phyloP scores from a whole-genome alignment of 805 yeast species.

The Scheffersomyces ergatensis region DNA sequence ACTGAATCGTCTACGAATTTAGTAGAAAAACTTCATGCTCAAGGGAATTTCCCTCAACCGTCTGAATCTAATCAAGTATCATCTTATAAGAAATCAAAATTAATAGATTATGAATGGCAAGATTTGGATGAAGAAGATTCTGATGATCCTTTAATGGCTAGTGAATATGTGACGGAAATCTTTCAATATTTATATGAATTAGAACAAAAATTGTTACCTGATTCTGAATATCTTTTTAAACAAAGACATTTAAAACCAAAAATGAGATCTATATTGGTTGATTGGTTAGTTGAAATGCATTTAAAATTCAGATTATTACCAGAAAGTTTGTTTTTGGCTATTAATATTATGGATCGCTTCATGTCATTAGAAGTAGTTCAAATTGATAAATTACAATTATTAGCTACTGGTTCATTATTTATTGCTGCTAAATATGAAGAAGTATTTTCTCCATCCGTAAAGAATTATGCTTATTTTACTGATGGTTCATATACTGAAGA shows the following conservation, averaged over 20 bases:
- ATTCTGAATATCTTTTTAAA: conserved; percentile 61
- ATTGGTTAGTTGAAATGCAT: conserved; percentile 92
- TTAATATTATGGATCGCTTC: conserved; percentile 84
- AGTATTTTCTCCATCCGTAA: conserved; percentile 81
- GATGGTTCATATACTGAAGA: conserved; percentile 82
- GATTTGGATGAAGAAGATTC: conserved; percentile 69
- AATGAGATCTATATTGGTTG: conserved; percentile 85
- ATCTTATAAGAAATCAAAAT: conserved; percentile 35
- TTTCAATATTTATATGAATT: conserved; percentile 73
- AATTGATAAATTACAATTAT: conserved; percentile 75
- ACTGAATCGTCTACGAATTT: conserved; percentile 51
- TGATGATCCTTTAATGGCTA: conserved; percentile 81
- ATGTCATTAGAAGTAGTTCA: conserved; percentile 72
- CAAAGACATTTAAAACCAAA: conserved; percentile 72
- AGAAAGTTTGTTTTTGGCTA: conserved; percentile 80
- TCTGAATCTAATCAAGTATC: conserved; percentile 9
- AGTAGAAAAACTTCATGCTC: conserved; percentile 28
- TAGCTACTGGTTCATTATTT: conserved; percentile 82
- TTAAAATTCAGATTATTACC: conserved; percentile 77
- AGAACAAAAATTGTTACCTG: conserved; percentile 73
- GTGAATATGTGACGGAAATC: conserved; percentile 87
- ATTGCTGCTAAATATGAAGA: conserved; percentile 94
- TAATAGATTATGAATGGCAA: conserved; percentile 58
- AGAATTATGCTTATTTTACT: conserved; percentile 82
- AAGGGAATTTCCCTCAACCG: conserved; percentile 6